Conservation (phyloP, 306 rosid species). For the Astragalus membranaceus region DNA sequence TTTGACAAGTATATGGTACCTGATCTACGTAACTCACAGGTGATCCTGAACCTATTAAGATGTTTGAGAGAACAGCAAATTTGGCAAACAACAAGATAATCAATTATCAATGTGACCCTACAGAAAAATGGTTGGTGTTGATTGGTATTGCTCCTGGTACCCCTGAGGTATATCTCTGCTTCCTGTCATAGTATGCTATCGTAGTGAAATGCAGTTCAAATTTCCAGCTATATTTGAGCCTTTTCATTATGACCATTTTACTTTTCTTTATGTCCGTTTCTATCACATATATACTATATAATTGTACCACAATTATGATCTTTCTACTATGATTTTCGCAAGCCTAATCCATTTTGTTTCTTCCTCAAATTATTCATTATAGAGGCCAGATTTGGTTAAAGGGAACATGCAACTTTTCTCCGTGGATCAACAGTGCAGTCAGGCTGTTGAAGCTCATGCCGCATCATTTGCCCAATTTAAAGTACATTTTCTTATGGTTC, state of each 20-base stretch:
- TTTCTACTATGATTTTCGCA: background rate
- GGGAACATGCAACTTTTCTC: conserved; percentile 98
- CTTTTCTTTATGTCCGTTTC: background rate
- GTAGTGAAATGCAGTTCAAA: conserved; percentile 1
- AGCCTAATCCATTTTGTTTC: conserved; percentile 15
- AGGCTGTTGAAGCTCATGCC: conserved; percentile 99
- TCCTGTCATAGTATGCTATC: conserved; percentile 4
- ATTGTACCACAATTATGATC: background rate
- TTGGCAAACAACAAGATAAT: conserved; percentile 88
- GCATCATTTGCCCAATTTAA: conserved; percentile 93
- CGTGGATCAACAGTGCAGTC: conserved; percentile 98
- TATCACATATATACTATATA: background rate
- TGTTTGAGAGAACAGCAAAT: conserved; percentile 95
- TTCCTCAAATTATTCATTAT: conserved; percentile 19
- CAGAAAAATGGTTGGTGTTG: conserved; percentile 99
- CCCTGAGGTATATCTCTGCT: conserved; percentile 64
- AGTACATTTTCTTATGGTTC: conserved; percentile 35
- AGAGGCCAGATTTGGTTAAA: conserved; percentile 95
- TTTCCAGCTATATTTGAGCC: background rate
- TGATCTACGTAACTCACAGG: conserved; percentile 44
- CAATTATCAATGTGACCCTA: conserved; percentile 91
- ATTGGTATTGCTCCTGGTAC: conserved; percentile 99
- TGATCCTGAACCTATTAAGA: conserved; percentile 87
- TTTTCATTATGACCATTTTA: background rate
- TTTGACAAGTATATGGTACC: conserved; percentile 13